Base-by-base conservation (phyloP, 176 grass and related monocot species). In the Aegilops tauschii region DNA sequence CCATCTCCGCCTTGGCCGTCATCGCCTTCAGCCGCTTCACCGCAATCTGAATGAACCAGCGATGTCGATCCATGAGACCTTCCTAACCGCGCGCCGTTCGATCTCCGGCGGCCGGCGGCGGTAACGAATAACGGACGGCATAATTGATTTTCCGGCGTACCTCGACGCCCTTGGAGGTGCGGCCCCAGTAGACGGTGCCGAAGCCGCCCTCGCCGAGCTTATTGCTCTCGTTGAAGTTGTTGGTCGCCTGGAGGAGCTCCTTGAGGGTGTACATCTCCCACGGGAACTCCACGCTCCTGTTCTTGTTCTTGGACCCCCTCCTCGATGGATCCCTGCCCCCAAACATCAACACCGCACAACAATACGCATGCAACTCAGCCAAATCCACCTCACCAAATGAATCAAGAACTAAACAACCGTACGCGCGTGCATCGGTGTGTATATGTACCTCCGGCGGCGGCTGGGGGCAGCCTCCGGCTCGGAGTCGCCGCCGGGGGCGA, bases 161-260 rank as follows among this genome's bases (percentile, higher is more conserved):
- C 87, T 93, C 89, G 34, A 83, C 75, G 86, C 92, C 89, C 52
- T 90, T 96, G 45, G 80, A 56, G 39, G 82, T 96, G 67, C 77
- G 72, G 12, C 90, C 90, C 90, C 90, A 84, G 70, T 92, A 92
- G 9, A 95, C 93, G 80, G 83, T 92, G 84, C 93, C 93, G 77
- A 95, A 95, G 27, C 93, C 93, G 30, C 93, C 93, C 81, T 95
- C 93, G 21, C 93, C 93, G 56, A 95, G 93, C 86, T 88, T 88
- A 74, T 87, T 88, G 81, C 70, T 91, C 0, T 93, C 87, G 81
- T 72, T 84, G 79, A 96, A 96, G 91, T 95, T 93, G 87, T 78
- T 91, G 25, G 87, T 96, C 9, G 91, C 89, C 18, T 91, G 91
- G 36, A 91, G 25, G 30, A 96, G 87, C 42, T 92, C 91, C 83